Base-by-base conservation (phyloP, 208 protist species). In the Wallacemonas sp. region DNA sequence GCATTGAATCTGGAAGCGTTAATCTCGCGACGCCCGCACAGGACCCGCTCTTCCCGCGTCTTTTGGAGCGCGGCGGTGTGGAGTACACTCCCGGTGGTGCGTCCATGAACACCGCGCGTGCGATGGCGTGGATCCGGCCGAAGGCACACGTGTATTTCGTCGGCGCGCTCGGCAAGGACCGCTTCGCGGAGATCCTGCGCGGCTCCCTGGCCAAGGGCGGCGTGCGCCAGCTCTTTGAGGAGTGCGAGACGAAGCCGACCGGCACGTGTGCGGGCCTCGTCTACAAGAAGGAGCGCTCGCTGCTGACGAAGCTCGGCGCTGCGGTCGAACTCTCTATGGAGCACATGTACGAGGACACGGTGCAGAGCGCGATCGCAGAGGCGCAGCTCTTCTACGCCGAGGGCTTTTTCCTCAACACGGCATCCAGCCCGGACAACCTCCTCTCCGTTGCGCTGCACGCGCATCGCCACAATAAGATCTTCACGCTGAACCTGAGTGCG, bases 251-350 rank as follows among this genome's bases (percentile, higher is more conserved):
- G 0, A 78, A 76, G 19, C 89, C 94, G 27, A 99, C 97, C 6
- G 98, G 98, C 57, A 98, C 96, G 24, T 99, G 98, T 67, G 98
- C 97, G 19, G 94, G 96, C 3, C 75, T 99, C 1, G 82, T 99
- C 43, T 81, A 85, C 14, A 75, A 96, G 36, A 94, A 94, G 46
- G 84, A 99, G 61, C 80, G 92, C 39, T 82, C 96, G 6, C 78
- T 99, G 17, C 68, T 98, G 19, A 94, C 98, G 26, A 96, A 98
- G 77, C 81, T 99, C 29, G 93, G 88, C 41, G 98, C 98, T 11
- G 87, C 87, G 1, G 81, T 87, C 19, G 70, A 98, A 54, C 69
- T 97, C n/a, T 98, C 95, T 55, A 83, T 90, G 52, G 68, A 76
- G 24, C 68, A 86, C 68, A 81, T 93, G 64, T 44, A 78, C 34